Evolutionary conservation across 495 filamentous ascomycete genomes (phyloP).

Genomic region (Saxophila tyrrhenica): DNA sequence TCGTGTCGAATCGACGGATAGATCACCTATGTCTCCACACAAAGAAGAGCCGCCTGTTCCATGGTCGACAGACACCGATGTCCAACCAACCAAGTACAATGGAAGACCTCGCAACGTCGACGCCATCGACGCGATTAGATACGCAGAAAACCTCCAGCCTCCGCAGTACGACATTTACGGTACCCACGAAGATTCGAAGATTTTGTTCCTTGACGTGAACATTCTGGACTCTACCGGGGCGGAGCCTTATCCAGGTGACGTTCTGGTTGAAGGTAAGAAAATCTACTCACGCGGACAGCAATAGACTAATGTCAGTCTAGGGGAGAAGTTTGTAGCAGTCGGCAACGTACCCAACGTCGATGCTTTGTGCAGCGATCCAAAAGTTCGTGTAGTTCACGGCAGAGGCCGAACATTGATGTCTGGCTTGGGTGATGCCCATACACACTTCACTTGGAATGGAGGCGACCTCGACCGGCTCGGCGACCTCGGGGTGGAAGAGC

Average conservation of each 20-base stretch:
- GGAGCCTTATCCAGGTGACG: slow-evolving; percentile 38
- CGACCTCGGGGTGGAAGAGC: slow-evolving; percentile 37
- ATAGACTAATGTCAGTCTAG: too few species aligned
- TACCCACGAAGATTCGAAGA: slow-evolving; percentile 29
- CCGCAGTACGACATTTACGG: slow-evolving; percentile 29
- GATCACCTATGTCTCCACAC: too few species aligned
- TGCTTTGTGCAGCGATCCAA: slow-evolving; percentile 25
- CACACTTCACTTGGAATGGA: slow-evolving; percentile 41
- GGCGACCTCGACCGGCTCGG: slow-evolving; percentile 30
- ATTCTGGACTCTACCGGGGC: slow-evolving; percentile 39
- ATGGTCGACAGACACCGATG: neutral
- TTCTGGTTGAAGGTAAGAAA: slow-evolving; percentile 31
- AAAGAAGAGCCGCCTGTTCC: neutral
- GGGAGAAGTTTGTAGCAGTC: slow-evolving; percentile 32
- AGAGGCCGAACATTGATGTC: slow-evolving; percentile 37
- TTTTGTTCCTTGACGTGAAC: slow-evolving; percentile 38
- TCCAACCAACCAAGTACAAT: neutral
- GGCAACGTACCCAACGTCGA: slow-evolving; percentile 32
- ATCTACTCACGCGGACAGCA: too few species aligned
- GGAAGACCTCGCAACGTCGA: neutral
- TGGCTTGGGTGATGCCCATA: slow-evolving; percentile 39
- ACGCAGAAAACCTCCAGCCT: slow-evolving; percentile 22
- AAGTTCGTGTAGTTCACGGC: slow-evolving; percentile 32
- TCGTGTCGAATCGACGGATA: too few species aligned
- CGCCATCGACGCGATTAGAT: slow-evolving; percentile 11